phyloP scores from a whole-genome alignment of 495 filamentous ascomycete species.

The Aspergillus nanangensis region DNA sequence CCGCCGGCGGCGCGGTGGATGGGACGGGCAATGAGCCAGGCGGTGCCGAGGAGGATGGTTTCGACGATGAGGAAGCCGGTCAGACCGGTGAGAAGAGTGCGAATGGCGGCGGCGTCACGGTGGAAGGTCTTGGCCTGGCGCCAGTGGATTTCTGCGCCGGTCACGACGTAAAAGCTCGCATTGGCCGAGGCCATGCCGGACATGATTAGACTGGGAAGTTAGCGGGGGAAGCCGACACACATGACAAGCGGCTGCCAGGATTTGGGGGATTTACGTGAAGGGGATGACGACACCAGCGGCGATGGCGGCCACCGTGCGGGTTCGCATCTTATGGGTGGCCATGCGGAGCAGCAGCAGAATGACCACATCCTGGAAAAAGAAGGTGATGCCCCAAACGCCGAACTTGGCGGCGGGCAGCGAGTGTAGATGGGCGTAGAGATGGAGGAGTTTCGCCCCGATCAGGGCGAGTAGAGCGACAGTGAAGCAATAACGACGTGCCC shows the following conservation, averaged over 20 bases:
- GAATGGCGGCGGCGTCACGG: conserved; percentile 30
- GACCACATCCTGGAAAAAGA: conserved; percentile 37
- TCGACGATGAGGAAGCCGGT: conserved; percentile 33
- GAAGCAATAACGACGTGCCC: conserved; percentile 34
- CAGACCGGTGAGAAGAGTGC: conserved; percentile 33
- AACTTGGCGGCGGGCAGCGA: conserved; percentile 28
- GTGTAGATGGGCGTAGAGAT: conserved; percentile 34
- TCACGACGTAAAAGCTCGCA: conserved; percentile 30
- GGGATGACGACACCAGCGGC: conserved; percentile 23
- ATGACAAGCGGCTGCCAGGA: background rate
- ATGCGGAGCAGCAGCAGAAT: conserved; percentile 28
- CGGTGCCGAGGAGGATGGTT: conserved; percentile 16
- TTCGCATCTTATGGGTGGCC: conserved; percentile 20
- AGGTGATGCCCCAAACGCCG: conserved; percentile 31
- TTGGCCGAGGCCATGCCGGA: conserved; percentile 35
- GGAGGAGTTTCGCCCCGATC: conserved; percentile 29
- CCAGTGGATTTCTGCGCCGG: conserved; percentile 39
- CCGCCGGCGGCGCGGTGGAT: conserved; percentile 24
- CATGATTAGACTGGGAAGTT: conserved; percentile 21
- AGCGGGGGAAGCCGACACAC: background rate
- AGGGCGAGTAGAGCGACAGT: conserved; percentile 29
- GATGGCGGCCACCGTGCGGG: conserved; percentile 18
- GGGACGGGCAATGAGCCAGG: conserved; percentile 17
- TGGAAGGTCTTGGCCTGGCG: conserved; percentile 29
- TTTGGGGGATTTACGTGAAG: conserved; percentile 25